Evolutionary conservation across 1,139 yeast genomes (phyloP).

Genomic region (Geotrichum restrictum): DNA sequence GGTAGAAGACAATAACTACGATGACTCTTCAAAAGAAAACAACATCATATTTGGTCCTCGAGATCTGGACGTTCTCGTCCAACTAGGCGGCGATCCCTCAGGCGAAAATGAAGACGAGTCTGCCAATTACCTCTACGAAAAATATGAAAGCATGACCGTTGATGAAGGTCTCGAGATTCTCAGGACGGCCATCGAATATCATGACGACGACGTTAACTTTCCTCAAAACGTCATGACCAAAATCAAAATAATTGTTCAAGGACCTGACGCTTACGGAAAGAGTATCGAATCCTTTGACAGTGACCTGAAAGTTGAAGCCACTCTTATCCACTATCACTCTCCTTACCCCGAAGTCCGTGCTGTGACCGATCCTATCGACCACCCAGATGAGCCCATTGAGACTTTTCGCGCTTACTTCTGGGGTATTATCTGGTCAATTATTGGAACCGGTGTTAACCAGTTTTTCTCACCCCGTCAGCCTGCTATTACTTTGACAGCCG

Average conservation of each 20-base stretch:
- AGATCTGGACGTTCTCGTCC: conserved; percentile 2
- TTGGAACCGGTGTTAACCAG: conserved; percentile 55
- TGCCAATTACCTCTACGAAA: conserved; percentile 41
- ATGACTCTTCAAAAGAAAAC: too few relatives aligned
- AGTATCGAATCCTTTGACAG: conserved; percentile 25
- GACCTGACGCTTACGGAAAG: conserved; percentile 25
- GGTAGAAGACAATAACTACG: too few relatives aligned
- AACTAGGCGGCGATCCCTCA: conserved; percentile 19
- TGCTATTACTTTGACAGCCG: conserved; percentile 42
- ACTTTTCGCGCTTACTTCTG: conserved; percentile 53
- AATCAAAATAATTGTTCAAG: conserved; percentile 31
- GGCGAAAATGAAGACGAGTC: conserved; percentile 10
- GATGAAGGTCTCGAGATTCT: conserved; percentile 46
- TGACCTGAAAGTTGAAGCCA: conserved; percentile 44
- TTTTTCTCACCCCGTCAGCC: conserved; percentile 57
- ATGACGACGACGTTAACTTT: conserved; percentile 50
- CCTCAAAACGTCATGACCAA: conserved; percentile 41
- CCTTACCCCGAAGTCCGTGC: conserved; percentile 53
- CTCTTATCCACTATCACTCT: conserved; percentile 43
- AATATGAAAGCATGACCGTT: conserved; percentile 40
- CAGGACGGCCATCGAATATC: conserved; percentile 41
- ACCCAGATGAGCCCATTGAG: conserved; percentile 43
- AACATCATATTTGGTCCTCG: too few relatives aligned
- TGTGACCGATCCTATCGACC: conserved; percentile 46
- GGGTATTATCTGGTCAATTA: conserved; percentile 52